Evolutionary conservation across 495 filamentous ascomycete species (phyloP).

Genomic region (Aspergillus bridgeri): DNA sequence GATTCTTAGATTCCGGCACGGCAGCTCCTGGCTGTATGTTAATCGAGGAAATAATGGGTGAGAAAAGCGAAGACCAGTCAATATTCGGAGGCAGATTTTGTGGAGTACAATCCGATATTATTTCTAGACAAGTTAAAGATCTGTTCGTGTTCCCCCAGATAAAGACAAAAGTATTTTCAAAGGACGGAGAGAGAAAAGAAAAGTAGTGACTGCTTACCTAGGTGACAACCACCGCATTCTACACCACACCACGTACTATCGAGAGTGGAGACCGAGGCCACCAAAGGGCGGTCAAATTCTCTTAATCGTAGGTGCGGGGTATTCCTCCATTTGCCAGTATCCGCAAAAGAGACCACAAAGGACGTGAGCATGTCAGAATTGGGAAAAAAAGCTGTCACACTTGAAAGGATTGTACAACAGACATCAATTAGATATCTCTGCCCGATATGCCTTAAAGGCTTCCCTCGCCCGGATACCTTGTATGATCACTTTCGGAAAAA

Average conservation of each 20-base stretch:
- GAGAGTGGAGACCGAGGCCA: too few species aligned
- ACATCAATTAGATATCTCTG: slow-evolving; percentile 2
- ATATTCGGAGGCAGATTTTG: slow-evolving; percentile 5
- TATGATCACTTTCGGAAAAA: slow-evolving; percentile 1
- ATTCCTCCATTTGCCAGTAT: slow-evolving; percentile 2
- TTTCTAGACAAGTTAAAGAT: slow-evolving; percentile 3
- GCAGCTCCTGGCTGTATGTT: slow-evolving; percentile 1
- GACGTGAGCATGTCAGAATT: background rate
- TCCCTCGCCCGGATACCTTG: background rate
- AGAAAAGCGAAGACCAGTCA: background rate
- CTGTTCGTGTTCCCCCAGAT: background rate
- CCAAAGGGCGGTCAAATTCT: background rate
- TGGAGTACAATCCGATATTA: slow-evolving; percentile 6
- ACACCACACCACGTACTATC: too few species aligned
- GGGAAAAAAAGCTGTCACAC: background rate
- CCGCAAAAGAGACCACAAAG: slow-evolving; percentile 1
- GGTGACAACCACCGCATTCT: too few species aligned
- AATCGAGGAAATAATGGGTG: slow-evolving; percentile 1
- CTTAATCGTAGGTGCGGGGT: background rate
- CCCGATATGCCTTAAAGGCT: background rate
- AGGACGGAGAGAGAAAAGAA: too few species aligned
- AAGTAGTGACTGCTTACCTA: too few species aligned
- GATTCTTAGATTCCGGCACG: background rate
- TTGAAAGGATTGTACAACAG: slow-evolving; percentile 2
- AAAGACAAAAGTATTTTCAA: too few species aligned